Evolutionary conservation across 495 filamentous ascomycete species (phyloP).

Genomic region (Parathielavia appendiculata): DNA sequence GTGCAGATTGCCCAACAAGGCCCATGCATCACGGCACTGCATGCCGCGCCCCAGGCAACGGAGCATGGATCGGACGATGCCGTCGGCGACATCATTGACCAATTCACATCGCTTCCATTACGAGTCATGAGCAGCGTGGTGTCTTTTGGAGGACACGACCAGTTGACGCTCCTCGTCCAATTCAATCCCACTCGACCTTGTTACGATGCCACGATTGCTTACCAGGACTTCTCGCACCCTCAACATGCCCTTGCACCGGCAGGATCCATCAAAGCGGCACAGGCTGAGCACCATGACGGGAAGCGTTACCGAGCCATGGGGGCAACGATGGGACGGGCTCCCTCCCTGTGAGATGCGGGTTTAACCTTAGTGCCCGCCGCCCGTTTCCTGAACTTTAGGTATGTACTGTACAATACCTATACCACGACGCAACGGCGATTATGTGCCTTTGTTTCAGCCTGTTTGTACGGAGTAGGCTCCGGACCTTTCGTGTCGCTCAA

Average conservation of each 20-base stretch:
- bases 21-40: background rate
- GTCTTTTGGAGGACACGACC: background rate
- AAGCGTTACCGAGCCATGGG: background rate
- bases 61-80: conserved; percentile 6
- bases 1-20: background rate
- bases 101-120: background rate
- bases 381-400: background rate
- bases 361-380: conserved; percentile 6
- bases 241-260: background rate
- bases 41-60: conserved; percentile 6
- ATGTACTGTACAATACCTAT: background rate
- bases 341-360: background rate
- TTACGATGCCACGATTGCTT: background rate
- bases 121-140: conserved; percentile 6
- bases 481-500: background rate
- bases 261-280: background rate
- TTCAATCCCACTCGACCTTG: background rate
- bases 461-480: conserved; percentile 1
- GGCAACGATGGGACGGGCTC: background rate
- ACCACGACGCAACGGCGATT: conserved; percentile 1
- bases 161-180: background rate
- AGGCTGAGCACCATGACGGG: background rate
- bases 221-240: background rate
- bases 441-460: conserved; percentile 11
- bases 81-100: background rate